phyloP scores from a whole-genome alignment of 108 stramenopile genomes.

The Nitzschia sp. region DNA sequence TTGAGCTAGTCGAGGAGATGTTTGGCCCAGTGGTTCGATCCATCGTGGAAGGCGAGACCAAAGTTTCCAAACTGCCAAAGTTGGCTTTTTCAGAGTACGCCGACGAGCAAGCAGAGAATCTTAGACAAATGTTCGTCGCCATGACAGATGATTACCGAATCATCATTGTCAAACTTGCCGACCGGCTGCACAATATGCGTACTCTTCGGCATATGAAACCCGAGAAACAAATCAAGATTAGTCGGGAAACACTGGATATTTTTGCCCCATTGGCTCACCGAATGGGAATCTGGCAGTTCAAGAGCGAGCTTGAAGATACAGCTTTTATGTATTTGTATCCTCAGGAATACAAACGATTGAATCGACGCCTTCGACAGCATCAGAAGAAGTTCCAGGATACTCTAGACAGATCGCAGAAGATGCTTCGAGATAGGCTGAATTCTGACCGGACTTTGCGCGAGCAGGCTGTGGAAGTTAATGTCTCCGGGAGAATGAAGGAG shows the following conservation, averaged over 20 bases:
- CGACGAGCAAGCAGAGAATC: slow-evolving; percentile 93
- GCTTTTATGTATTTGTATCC: slow-evolving; percentile 95
- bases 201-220: slow-evolving; percentile 91
- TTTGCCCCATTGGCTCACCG: slow-evolving; percentile 96
- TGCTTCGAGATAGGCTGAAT: slow-evolving; percentile 68
- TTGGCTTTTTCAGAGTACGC: slow-evolving; percentile 76
- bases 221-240: slow-evolving; percentile 91
- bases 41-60: slow-evolving; percentile 97
- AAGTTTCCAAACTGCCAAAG: slow-evolving; percentile 93
- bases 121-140: slow-evolving; percentile 95
- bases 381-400: slow-evolving; percentile 75
- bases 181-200: slow-evolving; percentile 96
- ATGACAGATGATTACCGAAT: slow-evolving; percentile 97
- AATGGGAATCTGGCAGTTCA: slow-evolving; percentile 97
- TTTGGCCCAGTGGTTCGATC: slow-evolving; percentile 85
- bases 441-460: slow-evolving; percentile 69
- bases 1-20: slow-evolving; percentile 89
- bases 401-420: slow-evolving; percentile 74
- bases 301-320: slow-evolving; percentile 94
- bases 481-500: slow-evolving; percentile 92
- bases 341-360: slow-evolving; percentile 84
- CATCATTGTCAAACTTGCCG: slow-evolving; percentile 95
- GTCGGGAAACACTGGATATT: slow-evolving; percentile 92
- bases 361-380: slow-evolving; percentile 60
- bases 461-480: slow-evolving; percentile 69